phyloP scores from a whole-genome alignment of 225 moss, liverwort and hornwort species.

The Bryum argenteum region DNA sequence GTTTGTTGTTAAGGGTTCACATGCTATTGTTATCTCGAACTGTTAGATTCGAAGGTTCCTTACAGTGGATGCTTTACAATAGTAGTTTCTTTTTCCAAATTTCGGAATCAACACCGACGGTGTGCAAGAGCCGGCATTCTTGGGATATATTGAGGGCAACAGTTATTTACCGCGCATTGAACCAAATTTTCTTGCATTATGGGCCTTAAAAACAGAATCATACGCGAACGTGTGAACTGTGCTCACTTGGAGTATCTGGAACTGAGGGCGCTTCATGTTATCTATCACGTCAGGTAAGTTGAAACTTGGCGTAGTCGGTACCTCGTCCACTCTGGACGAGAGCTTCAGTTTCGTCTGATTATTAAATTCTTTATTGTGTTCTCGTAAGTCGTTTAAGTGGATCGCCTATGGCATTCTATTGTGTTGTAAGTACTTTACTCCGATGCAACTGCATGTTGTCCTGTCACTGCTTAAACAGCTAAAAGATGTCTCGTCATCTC shows the following conservation, averaged over 20 bases:
- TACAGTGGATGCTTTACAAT: conserved; percentile 9
- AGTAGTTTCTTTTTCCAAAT: conserved; percentile 12
- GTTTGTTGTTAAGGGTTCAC: not conserved
- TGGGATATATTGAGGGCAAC: conserved; percentile 9
- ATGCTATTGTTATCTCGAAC: conserved; percentile 3
- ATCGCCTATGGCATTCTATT: conserved; percentile 18
- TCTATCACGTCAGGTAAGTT: conserved; percentile 62
- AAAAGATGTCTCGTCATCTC: not conserved
- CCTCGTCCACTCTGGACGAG: conserved; percentile 15
- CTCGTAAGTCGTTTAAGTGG: not conserved
- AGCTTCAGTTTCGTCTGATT: not conserved
- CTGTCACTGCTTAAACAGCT: not conserved
- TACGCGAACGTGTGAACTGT: conserved; percentile 43
- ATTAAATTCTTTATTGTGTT: not conserved
- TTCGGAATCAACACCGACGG: not conserved
- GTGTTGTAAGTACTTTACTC: not conserved
- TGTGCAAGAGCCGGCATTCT: conserved; percentile 4
- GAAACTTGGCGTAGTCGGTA: not conserved
- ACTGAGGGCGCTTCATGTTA: conserved; percentile 53
- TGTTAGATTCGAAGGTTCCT: conserved; percentile 3
- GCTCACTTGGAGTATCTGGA: conserved; percentile 52
- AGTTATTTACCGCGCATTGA: conserved; percentile 14
- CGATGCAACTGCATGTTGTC: not conserved
- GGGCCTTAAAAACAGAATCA: conserved; percentile 48
- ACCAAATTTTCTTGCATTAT: conserved; percentile 15